phyloP scores from a whole-genome alignment of 2,329 filamentous ascomycete species.

The Phymatotrichopsis omnivora region DNA sequence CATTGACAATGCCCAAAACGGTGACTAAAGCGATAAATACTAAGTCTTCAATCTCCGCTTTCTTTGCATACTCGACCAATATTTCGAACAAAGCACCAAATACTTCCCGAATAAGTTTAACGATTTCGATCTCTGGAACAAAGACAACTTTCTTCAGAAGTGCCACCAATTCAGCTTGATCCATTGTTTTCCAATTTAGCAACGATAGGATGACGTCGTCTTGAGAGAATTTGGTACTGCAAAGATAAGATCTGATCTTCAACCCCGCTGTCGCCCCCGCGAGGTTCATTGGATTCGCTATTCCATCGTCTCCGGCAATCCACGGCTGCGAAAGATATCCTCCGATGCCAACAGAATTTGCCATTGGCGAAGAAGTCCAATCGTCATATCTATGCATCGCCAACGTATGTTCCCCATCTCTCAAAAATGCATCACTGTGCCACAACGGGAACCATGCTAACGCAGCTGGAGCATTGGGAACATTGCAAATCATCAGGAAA shows the following conservation, averaged over 20 bases:
- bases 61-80: constrained; percentile 79
- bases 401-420: constrained; percentile 71
- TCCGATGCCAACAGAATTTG: constrained; percentile 57
- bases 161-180: constrained; percentile 59
- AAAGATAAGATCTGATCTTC: constrained; percentile 71
- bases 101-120: constrained; percentile 82
- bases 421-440: constrained; percentile 81
- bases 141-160: constrained; percentile 78
- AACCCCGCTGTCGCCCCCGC: constrained; percentile 66
- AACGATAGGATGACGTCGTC: constrained; percentile 76
- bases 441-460: constrained; percentile 88
- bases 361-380: constrained; percentile 60
- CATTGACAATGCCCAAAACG: constrained; percentile 85
- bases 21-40: constrained; percentile 84
- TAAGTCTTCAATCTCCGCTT: constrained; percentile 83
- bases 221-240: constrained; percentile 90
- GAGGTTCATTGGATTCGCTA: constrained; percentile 47
- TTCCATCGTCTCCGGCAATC: constrained; percentile 59
- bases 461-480: constrained; percentile 79
- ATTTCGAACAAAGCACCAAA: constrained; percentile 87
- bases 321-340: constrained; percentile 82
- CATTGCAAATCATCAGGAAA: constrained; percentile 79
- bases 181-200: constrained; percentile 72
- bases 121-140: constrained; percentile 93
- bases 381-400: constrained; percentile 81